These are phyloP conservation scores for Solanum chmielewskii DNA, from an alignment of 257 asterid species.

Conservation along the genomic window DNA sequence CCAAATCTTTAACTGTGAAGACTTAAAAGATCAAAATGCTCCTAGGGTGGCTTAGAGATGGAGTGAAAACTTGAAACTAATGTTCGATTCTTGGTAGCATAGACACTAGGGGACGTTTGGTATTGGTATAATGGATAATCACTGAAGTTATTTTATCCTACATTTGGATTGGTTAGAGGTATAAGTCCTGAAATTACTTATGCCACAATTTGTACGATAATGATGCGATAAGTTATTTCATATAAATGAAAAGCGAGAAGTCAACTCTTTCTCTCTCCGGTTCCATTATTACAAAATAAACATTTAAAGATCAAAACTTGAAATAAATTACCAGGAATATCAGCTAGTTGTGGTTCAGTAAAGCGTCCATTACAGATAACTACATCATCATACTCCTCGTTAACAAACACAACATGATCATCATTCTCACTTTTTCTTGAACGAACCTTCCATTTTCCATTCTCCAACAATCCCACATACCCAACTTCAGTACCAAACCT, in stretches of 20 bases:
- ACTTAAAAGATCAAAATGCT: neutral
- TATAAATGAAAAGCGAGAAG: neutral
- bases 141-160: neutral
- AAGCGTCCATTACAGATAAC: slow-evolving; percentile 83
- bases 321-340: slow-evolving; percentile 45
- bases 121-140: too few relatives aligned
- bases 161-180: neutral
- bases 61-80: too few relatives aligned
- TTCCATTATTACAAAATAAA: too few relatives aligned
- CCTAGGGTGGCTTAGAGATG: neutral
- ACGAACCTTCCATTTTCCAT: slow-evolving; percentile 52
- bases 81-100: neutral
- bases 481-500: slow-evolving; percentile 64
- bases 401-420: neutral
- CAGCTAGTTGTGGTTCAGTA: slow-evolving; percentile 69
- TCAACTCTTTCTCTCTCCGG: neutral
- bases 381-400: slow-evolving; percentile 61
- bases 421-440: slow-evolving; percentile 13
- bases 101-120: neutral
- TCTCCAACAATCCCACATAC: slow-evolving; percentile 37
- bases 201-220: neutral
- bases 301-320: neutral
- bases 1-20: neutral
- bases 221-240: too few relatives aligned
- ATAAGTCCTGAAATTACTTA: neutral